Evolutionary conservation across 139 green algal species (phyloP).

Genomic region (Coccomyxa sp.): DNA sequence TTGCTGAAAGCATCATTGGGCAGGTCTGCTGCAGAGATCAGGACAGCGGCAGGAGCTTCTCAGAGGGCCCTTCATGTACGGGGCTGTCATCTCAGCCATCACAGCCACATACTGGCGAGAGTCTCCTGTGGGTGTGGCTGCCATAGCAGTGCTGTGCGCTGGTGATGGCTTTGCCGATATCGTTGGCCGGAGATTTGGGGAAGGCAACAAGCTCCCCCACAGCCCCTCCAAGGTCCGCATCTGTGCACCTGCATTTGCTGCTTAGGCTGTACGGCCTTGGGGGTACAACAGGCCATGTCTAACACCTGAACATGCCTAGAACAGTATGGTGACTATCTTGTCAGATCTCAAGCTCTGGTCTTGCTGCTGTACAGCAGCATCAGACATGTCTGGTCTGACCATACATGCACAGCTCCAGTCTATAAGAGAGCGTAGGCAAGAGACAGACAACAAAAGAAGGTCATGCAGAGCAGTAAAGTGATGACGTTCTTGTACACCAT

Average conservation of each 20-base stretch:
- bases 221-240: conserved; percentile 16
- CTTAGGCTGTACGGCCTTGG: not conserved
- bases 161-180: conserved; percentile 45
- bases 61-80: conserved; percentile 33
- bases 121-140: conserved; percentile 18
- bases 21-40: conserved; percentile 15
- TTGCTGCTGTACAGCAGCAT: not conserved
- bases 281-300: not conserved
- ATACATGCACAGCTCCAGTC: not conserved
- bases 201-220: conserved; percentile 8
- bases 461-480: not conserved
- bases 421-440: no score
- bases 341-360: not conserved
- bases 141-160: conserved; percentile 29
- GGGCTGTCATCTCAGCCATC: conserved; percentile 10
- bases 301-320: not conserved
- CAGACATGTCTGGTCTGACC: no score
- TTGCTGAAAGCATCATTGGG: not conserved
- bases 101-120: conserved; percentile 18
- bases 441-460: no score
- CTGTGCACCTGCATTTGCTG: not conserved
- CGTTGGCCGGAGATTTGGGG: conserved; percentile 15
- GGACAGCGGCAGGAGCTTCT: conserved; percentile 33
- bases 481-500: not conserved
- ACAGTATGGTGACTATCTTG: not conserved